phyloP scores from a whole-genome alignment of 495 filamentous ascomycete species.

The Aspergillus homomorphus region DNA sequence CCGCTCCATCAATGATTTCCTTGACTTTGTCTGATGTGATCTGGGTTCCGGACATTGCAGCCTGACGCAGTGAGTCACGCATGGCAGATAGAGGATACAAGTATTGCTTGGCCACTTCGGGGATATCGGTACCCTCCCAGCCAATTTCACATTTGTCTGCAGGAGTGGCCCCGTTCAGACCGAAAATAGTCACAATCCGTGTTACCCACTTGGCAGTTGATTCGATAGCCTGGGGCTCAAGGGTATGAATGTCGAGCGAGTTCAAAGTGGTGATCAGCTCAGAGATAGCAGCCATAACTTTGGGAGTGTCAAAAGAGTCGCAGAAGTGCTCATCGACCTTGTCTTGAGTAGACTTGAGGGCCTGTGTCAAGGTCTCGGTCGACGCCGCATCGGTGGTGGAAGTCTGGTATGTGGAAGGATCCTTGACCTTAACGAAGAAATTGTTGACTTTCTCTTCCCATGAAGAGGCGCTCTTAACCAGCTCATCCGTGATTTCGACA shows the following conservation, averaged over 20 bases:
- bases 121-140: slow-evolving; percentile 73
- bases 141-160: slow-evolving; percentile 64
- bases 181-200: slow-evolving; percentile 76
- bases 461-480: slow-evolving; percentile 64
- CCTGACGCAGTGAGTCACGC: slow-evolving; percentile 63
- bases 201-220: slow-evolving; percentile 77
- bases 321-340: slow-evolving; percentile 61
- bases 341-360: slow-evolving; percentile 53
- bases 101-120: slow-evolving; percentile 59
- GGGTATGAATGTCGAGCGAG: slow-evolving; percentile 56
- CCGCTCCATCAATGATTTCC: slow-evolving; percentile 26
- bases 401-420: slow-evolving; percentile 39
- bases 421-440: slow-evolving; percentile 78
- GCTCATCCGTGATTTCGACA: slow-evolving; percentile 83
- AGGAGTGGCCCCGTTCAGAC: slow-evolving; percentile 65
- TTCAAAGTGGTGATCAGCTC: slow-evolving; percentile 74
- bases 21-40: slow-evolving; percentile 33
- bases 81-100: slow-evolving; percentile 61
- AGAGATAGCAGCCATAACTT: slow-evolving; percentile 69
- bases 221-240: slow-evolving; percentile 53
- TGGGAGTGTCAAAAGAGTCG: slow-evolving; percentile 87
- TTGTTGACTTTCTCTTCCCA: slow-evolving; percentile 87
- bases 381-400: slow-evolving; percentile 34
- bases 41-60: slow-evolving; percentile 45
- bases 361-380: slow-evolving; percentile 46